These are phyloP conservation scores for Ephemerocybe angulata DNA, from an alignment of 768 basidiomycete species.

Conservation along the genomic window DNA sequence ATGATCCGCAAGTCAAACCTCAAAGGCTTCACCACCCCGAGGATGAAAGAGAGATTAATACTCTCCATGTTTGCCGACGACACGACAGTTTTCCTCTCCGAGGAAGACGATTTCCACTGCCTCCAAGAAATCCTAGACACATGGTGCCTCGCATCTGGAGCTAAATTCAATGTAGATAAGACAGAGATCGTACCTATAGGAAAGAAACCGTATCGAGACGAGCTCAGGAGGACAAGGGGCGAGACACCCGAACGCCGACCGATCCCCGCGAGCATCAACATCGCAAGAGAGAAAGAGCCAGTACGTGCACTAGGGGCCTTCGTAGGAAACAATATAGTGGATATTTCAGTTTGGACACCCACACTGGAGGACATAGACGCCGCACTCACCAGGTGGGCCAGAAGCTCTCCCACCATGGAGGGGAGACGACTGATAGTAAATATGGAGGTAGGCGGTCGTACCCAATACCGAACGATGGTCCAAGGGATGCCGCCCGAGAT, in stretches of 20 bases:
- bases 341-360: neutral
- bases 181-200: neutral
- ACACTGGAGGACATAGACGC: neutral
- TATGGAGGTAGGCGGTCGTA: neutral
- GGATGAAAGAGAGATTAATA: neutral
- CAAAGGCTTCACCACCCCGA: neutral
- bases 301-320: neutral
- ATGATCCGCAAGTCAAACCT: neutral
- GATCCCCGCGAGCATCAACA: neutral
- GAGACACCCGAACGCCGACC: too few species aligned
- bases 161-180: neutral
- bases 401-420: neutral
- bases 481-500: neutral
- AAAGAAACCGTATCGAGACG: neutral
- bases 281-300: constrained; percentile 2
- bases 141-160: neutral
- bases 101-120: neutral
- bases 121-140: neutral
- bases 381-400: neutral
- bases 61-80: neutral
- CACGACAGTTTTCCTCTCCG: neutral
- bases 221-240: neutral
- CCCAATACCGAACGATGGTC: neutral
- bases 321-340: neutral
- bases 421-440: neutral